Evolutionary conservation across 2,329 filamentous ascomycete genomes (phyloP).

Genomic region (Xylariaceae sp.): DNA sequence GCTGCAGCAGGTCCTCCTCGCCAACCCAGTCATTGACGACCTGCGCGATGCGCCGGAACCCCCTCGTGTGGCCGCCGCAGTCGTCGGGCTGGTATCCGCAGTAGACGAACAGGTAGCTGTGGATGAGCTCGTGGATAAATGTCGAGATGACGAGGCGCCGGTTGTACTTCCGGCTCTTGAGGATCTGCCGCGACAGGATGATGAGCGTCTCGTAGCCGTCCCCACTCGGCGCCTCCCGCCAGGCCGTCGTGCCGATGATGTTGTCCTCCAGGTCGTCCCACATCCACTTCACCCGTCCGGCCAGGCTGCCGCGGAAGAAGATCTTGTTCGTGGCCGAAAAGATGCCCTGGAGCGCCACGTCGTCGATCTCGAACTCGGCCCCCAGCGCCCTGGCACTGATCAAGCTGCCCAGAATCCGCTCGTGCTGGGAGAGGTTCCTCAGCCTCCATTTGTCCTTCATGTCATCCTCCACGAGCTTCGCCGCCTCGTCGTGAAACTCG

Average conservation of each 20-base stretch:
- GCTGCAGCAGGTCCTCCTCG: conserved; percentile 42
- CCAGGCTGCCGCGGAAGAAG: conserved; percentile 54
- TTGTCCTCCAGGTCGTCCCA: conserved; percentile 55
- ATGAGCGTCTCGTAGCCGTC: conserved; percentile 59
- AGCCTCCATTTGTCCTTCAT: conserved; percentile 41
- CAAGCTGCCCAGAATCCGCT: conserved; percentile 52
- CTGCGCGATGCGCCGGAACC: conserved; percentile 53
- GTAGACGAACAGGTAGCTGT: conserved; percentile 59
- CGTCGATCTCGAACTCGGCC: conserved; percentile 49
- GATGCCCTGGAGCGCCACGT: conserved; percentile 51
- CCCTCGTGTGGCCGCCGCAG: conserved; percentile 54
- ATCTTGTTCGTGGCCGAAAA: conserved; percentile 57
- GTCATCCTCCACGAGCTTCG: conserved; percentile 43
- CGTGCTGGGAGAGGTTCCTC: conserved; percentile 46
- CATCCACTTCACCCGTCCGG: conserved; percentile 55
- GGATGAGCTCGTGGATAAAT: conserved; percentile 62
- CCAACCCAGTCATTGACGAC: conserved; percentile 60
- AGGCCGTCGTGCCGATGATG: conserved; percentile 58
- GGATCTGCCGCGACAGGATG: conserved; percentile 53
- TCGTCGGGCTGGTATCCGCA: conserved; percentile 53
- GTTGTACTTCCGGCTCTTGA: conserved; percentile 52
- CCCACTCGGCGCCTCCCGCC: conserved; percentile 41
- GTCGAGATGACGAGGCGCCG: conserved; percentile 57
- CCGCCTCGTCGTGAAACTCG: conserved; percentile 43
- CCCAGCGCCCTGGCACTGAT: conserved; percentile 45